phyloP scores from a whole-genome alignment of 768 basidiomycete genomes.

The Tylopilus intermedius region DNA sequence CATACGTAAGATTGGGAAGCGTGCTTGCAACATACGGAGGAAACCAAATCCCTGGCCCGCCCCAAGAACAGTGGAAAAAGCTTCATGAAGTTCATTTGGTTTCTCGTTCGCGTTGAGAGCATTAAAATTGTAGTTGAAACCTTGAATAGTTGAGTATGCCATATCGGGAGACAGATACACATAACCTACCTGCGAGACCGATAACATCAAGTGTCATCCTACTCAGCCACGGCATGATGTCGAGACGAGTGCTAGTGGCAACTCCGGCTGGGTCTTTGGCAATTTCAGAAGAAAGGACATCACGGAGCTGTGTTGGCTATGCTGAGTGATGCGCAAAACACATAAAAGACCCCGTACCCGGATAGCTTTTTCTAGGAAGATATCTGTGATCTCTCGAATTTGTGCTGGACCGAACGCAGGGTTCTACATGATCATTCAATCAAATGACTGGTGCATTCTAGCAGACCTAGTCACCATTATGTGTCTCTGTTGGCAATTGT shows the following conservation, averaged over 20 bases:
- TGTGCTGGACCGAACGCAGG: conserved; percentile 63
- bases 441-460: neutral
- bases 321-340: neutral
- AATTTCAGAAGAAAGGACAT: conserved; percentile 38
- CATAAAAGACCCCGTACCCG: conserved; percentile 32
- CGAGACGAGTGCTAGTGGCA: conserved; percentile 16
- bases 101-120: conserved; percentile 25
- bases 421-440: conserved; percentile 37
- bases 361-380: conserved; percentile 53
- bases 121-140: conserved; percentile 36
- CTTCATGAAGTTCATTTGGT: conserved; percentile 30
- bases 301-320: conserved; percentile 33
- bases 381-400: conserved; percentile 52
- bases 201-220: conserved; percentile 38
- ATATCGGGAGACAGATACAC: neutral
- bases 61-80: conserved; percentile 27
- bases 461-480: conserved; percentile 31
- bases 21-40: conserved; percentile 30
- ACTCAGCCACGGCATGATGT: conserved; percentile 31
- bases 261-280: conserved; percentile 18
- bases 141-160: neutral
- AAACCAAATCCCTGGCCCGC: conserved; percentile 1
- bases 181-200: conserved; percentile 33
- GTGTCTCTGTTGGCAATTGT: conserved; percentile 9
- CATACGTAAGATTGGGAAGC: conserved; percentile 36